Percentiles rank a stretch among this genome's conserved stretches.
Conservation (phyloP, 225 moss, liverwort and hornwort genomes). For the Takakia lepidozioides region DNA sequence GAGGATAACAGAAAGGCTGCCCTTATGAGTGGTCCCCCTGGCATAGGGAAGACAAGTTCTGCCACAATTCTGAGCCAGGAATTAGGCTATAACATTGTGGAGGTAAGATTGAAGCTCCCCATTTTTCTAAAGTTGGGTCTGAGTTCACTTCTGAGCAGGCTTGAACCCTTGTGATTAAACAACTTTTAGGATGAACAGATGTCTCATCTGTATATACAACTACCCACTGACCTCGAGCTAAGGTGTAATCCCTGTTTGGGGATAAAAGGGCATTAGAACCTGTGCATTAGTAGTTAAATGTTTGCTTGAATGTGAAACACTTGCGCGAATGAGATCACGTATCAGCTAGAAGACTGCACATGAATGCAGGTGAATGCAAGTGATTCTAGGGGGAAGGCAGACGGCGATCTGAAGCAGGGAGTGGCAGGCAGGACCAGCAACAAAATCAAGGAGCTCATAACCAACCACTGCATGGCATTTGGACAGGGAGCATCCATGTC, state of each 20-base stretch:
- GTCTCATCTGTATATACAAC: too few relatives aligned
- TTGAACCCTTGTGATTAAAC: too few relatives aligned
- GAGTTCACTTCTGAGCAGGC: too few relatives aligned
- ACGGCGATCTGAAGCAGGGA: constrained; percentile 6
- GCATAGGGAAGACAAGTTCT: constrained; percentile 11
- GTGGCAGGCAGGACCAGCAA: constrained; percentile 12
- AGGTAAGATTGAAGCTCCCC: background rate
- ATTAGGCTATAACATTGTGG: constrained; percentile 7
- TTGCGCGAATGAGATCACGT: too few relatives aligned
- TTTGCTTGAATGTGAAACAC: too few relatives aligned
- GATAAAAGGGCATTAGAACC: too few relatives aligned
- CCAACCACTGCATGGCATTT: constrained; percentile 7
- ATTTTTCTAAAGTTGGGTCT: too few relatives aligned
- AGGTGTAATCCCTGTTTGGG: too few relatives aligned
- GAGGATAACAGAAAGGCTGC: constrained; percentile 8
- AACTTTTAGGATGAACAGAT: too few relatives aligned
- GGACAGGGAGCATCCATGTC: constrained; percentile 3
- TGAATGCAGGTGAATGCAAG: constrained; percentile 11
- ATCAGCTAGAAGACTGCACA: too few relatives aligned
- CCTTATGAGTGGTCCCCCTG: constrained; percentile 9
- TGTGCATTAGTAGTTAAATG: too few relatives aligned
- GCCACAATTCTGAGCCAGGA: constrained; percentile 8
- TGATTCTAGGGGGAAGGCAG: constrained; percentile 10
- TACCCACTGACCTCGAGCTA: too few relatives aligned
- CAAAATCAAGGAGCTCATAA: constrained; percentile 10